phyloP scores from a whole-genome alignment of 179 eudicot genomes.

The Spergularia azorica region DNA sequence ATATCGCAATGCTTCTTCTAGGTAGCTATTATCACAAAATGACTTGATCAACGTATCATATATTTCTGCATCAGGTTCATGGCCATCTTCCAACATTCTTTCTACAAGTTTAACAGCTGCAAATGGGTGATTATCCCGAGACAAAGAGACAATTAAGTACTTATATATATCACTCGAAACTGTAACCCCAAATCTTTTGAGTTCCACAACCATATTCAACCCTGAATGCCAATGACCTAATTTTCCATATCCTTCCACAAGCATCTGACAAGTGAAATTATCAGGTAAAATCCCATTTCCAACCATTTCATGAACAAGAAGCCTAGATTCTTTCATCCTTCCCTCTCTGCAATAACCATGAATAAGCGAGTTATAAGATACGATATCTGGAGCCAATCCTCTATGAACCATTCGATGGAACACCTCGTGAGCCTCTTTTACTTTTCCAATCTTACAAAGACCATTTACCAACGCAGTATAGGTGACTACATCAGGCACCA shows the following conservation, averaged over 20 bases:
- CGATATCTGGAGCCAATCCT: slow-evolving; percentile 66
- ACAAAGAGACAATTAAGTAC: slow-evolving; percentile 55
- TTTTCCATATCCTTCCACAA: slow-evolving; percentile 68
- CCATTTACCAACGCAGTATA: slow-evolving; percentile 80
- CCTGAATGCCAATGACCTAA: slow-evolving; percentile 63
- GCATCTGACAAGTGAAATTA: slow-evolving; percentile 60
- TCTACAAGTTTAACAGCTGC: slow-evolving; percentile 67
- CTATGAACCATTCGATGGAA: slow-evolving; percentile 64
- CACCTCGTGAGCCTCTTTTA: slow-evolving; percentile 66
- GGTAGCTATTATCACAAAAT: slow-evolving; percentile 47
- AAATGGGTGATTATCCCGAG: slow-evolving; percentile 59
- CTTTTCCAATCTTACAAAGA: slow-evolving; percentile 65
- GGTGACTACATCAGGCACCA: slow-evolving; percentile 73
- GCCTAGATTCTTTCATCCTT: slow-evolving; percentile 68
- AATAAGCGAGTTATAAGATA: slow-evolving; percentile 72
- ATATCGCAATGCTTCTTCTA: slow-evolving; percentile 55
- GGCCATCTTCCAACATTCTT: slow-evolving; percentile 54
- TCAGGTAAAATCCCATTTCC: slow-evolving; percentile 52
- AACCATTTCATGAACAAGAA: slow-evolving; percentile 69
- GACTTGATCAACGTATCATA: slow-evolving; percentile 62
- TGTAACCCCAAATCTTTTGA: slow-evolving; percentile 54
- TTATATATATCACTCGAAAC: slow-evolving; percentile 47
- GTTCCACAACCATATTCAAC: slow-evolving; percentile 65
- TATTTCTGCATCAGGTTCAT: slow-evolving; percentile 45
- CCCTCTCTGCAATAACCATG: slow-evolving; percentile 78